A percentile compares a stretch with the other conserved stretches of the same genome.
Evolutionary conservation across 768 basidiomycete species (phyloP).

Genomic region (Boletellus ananas): DNA sequence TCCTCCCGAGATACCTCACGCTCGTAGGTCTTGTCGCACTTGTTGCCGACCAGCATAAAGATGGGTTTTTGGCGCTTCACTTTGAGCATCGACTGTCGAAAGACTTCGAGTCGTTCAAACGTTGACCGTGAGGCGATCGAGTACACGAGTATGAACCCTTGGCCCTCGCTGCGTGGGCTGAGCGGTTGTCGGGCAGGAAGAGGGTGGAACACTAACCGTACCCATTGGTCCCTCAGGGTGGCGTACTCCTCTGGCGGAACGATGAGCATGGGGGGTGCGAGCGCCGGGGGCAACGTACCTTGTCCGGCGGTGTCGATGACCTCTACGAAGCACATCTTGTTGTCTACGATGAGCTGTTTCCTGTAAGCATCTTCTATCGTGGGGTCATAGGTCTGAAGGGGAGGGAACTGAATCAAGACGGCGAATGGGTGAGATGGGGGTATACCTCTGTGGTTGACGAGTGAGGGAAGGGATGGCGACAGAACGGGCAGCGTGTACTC

Average conservation of each 20-base stretch:
- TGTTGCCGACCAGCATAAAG: constrained; percentile 96
- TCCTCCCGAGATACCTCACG: constrained; percentile 92
- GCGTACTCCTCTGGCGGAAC: constrained; percentile 83
- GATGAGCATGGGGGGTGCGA: constrained; percentile 17
- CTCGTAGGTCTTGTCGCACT: constrained; percentile 87
- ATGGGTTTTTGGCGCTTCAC: constrained; percentile 83
- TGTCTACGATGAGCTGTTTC: constrained; percentile 92
- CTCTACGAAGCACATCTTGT: constrained; percentile 93
- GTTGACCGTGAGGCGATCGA: constrained; percentile 93
- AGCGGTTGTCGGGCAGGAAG: constrained; percentile 6
- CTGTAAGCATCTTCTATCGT: constrained; percentile 98
- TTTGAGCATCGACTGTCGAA: constrained; percentile 84
- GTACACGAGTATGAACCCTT: constrained; percentile 97
- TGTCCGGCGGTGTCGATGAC: constrained; percentile 98
- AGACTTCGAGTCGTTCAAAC: constrained; percentile 86
- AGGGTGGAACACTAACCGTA: constrained; percentile 59
- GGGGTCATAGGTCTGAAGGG: constrained; percentile 84
- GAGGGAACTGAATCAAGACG: constrained; percentile 9
- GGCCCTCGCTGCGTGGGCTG: constrained; percentile 70
- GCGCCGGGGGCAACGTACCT: constrained; percentile 49
- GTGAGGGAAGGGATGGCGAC: constrained; percentile 14
- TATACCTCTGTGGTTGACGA: constrained; percentile 49
- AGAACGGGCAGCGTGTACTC: constrained; percentile 31
- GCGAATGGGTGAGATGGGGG: constrained; percentile 4
- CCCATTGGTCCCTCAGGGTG: constrained; percentile 96